Evolutionary conservation across 257 asterid species (phyloP).

Genomic region (Ilex aquifolium): DNA sequence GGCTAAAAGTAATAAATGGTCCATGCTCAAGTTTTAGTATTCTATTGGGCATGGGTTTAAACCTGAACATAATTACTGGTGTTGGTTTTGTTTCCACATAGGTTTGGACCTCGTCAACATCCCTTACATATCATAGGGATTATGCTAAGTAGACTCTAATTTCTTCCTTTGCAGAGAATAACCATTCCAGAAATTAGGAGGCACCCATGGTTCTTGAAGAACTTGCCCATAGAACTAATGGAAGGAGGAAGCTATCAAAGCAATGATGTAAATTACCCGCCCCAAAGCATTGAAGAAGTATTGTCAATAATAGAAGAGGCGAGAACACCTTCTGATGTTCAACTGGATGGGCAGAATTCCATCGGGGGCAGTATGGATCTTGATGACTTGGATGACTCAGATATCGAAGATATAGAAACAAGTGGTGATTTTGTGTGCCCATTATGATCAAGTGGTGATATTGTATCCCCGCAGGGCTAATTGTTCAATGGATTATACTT

Average conservation of each 20-base stretch:
- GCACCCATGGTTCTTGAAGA: constrained; percentile 37
- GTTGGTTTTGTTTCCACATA: too few species aligned
- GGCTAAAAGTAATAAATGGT: too few species aligned
- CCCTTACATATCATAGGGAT: neutral
- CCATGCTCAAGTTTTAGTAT: too few species aligned
- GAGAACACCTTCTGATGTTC: constrained; percentile 9
- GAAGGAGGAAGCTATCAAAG: constrained; percentile 32
- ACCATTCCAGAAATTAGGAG: constrained; percentile 30
- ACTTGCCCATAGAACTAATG: constrained; percentile 35
- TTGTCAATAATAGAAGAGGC: constrained; percentile 31
- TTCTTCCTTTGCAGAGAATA: constrained; percentile 28
- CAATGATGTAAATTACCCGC: constrained; percentile 29
- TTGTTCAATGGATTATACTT: too few species aligned
- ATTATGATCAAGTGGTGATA: constrained; percentile 6
- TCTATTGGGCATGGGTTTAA: too few species aligned
- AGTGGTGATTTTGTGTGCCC: constrained; percentile 32
- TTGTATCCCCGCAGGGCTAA: too few species aligned
- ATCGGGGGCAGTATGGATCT: constrained; percentile 31
- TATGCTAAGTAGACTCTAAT: neutral
- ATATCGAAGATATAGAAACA: constrained; percentile 24
- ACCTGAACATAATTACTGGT: too few species aligned
- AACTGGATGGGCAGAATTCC: constrained; percentile 5
- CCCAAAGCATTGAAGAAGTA: constrained; percentile 37
- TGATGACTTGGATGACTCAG: constrained; percentile 32
- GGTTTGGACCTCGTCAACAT: neutral